These are phyloP conservation scores for Anacardium occidentale DNA, from an alignment of 345 rosid species.

Conservation along the genomic window DNA sequence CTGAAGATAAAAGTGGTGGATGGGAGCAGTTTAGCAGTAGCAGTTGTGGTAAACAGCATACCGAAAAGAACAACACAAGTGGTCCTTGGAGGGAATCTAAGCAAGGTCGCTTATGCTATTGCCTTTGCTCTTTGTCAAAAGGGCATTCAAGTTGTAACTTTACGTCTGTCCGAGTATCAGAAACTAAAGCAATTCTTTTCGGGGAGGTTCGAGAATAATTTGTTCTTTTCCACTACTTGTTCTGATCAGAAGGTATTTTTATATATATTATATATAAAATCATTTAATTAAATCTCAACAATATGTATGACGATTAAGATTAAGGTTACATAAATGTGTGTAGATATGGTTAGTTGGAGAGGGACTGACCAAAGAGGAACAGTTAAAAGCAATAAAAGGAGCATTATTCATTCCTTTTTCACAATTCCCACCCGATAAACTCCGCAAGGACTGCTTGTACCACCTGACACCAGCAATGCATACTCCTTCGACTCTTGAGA, in stretches of 20 bases:
- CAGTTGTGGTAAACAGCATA: constrained; percentile 49
- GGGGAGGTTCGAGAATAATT: constrained; percentile 20
- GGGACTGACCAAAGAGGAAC: constrained; percentile 47
- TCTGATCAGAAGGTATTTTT: constrained; percentile 40
- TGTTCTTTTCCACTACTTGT: constrained; percentile 34
- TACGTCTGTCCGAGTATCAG: constrained; percentile 38
- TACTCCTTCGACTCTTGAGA: constrained; percentile 49
- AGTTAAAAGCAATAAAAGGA: constrained; percentile 50
- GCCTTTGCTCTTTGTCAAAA: constrained; percentile 43
- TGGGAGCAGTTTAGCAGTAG: constrained; percentile 61
- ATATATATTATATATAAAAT: too few relatives aligned
- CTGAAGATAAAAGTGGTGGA: constrained; percentile 59
- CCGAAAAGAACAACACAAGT: constrained; percentile 54
- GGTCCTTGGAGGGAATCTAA: constrained; percentile 40
- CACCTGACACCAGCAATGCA: constrained; percentile 60
- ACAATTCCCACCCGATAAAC: constrained; percentile 48
- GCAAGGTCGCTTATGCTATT: constrained; percentile 52
- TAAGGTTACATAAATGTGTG: too few relatives aligned
- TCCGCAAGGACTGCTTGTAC: constrained; percentile 53
- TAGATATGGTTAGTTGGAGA: constrained; percentile 71
- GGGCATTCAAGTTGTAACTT: constrained; percentile 48
- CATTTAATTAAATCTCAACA: too few relatives aligned
- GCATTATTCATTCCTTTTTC: constrained; percentile 65
- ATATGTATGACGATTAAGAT: too few relatives aligned
- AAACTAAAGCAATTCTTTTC: constrained; percentile 36